Base-by-base conservation (phyloP, 2,329 filamentous ascomycete species). In the Elsinoe australis region DNA sequence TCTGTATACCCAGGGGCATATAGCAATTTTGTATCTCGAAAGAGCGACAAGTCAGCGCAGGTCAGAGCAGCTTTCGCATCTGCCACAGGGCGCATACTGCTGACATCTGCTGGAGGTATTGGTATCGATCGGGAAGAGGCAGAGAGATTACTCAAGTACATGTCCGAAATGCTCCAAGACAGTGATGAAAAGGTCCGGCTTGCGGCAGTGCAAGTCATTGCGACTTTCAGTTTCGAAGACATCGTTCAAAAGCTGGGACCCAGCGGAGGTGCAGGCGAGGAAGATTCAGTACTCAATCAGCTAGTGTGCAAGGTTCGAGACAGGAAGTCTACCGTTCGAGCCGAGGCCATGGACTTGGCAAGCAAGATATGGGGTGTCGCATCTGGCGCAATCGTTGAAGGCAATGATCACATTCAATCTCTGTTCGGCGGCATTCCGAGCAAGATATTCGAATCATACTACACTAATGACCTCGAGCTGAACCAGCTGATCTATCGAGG, bases 311-410 rank as follows among this genome's bases (percentile, higher is more conserved):
- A 92, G 54, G 87, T 87, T 55, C 87, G 89, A 57, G 94, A 98
- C 67, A 83, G 83, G 53, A 90, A 84, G 62, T 78, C 82, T 10
- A 72, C 78, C 33, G 86, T 98, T 8, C 85, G 90, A 50, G 80
- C 85, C 31, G 87, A 90, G 57, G 89, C 87, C 18, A 94, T 95
- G 78, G 83, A 81, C 44, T 73, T 94, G 6, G 71, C 96, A 1
- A 86, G 80, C 8, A 86, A 82, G 53, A 81, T 96, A 21, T 98
- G 92, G 92, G 89, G 87, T n/a, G 89, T 94, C 14, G 90, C 87
- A 9, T 80, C 83, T 14, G 86, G 87, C 14, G 89, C 95, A 58
- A 85, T 98, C 57, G 81, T 86, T 18, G 79, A 83, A 46, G 87
- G 86, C 10, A 84, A 90, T 57, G 87, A 95, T 56, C 71, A 75